Percentiles rank a stretch among this genome's conserved stretches.
These are phyloP conservation scores for Trichoderma sp. DNA, from an alignment of 2,329 filamentous ascomycete genomes.

Conservation along the genomic window DNA sequence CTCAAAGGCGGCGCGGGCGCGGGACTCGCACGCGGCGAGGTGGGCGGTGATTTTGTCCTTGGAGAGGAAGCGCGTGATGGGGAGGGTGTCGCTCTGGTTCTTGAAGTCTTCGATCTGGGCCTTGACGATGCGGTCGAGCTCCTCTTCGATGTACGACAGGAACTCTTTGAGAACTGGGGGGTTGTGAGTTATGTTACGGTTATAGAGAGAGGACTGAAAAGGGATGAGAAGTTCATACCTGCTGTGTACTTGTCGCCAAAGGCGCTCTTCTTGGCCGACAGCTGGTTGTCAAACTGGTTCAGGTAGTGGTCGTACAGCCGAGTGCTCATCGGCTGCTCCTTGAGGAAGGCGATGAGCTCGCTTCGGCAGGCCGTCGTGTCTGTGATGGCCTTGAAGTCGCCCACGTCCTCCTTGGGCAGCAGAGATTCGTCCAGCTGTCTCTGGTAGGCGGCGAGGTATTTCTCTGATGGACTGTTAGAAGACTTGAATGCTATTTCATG, in stretches of 20 bases:
- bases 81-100: slow-evolving; percentile 20
- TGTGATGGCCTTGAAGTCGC: slow-evolving; percentile 21
- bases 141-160: slow-evolving; percentile 16
- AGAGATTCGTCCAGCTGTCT: slow-evolving; percentile 25
- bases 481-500: no score
- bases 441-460: slow-evolving; percentile 9
- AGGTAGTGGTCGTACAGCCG: slow-evolving; percentile 21
- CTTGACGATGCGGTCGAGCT: slow-evolving; percentile 16
- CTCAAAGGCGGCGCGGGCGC: slow-evolving; percentile 14
- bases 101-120: slow-evolving; percentile 24
- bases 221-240: not conserved
- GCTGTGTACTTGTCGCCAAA: slow-evolving; percentile 15
- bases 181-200: not conserved
- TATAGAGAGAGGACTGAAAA: no score
- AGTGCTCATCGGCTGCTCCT: slow-evolving; percentile 19
- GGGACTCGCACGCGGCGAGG: slow-evolving; percentile 21
- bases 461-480: no score
- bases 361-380: slow-evolving; percentile 6
- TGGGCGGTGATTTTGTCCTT: slow-evolving; percentile 17
- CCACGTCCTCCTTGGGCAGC: slow-evolving; percentile 19
- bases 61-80: slow-evolving; percentile 11
- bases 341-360: slow-evolving; percentile 10
- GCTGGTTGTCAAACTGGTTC: slow-evolving; percentile 23
- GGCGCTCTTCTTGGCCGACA: slow-evolving; percentile 16
- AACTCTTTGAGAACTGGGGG: slow-evolving; percentile 11